phyloP scores from a whole-genome alignment of 169 alveolate species.

The Cardiosporidium cionae region DNA sequence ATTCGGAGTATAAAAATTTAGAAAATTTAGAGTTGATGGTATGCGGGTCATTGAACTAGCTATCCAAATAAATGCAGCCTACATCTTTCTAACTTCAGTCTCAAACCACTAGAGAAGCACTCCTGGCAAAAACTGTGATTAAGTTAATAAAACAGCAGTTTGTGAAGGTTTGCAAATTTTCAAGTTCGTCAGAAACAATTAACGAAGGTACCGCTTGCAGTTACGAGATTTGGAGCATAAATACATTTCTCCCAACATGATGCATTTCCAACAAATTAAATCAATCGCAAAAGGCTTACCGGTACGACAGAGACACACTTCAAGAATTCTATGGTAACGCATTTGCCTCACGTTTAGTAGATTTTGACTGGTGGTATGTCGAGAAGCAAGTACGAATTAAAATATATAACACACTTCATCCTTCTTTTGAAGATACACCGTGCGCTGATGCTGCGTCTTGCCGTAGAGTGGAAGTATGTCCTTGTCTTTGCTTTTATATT shows the following conservation, averaged over 20 bases:
- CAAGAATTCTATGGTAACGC: too few species aligned
- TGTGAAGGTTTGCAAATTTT: not conserved
- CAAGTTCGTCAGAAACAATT: not conserved
- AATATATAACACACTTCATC: too few species aligned
- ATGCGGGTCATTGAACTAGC: not conserved
- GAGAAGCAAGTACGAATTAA: not conserved
- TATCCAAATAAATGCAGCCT: not conserved
- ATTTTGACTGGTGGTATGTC: not conserved
- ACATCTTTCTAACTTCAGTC: not conserved
- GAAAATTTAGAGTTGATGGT: conserved; percentile 4
- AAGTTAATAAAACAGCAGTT: not conserved
- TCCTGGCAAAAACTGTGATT: not conserved
- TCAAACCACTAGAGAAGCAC: not conserved
- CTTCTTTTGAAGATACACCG: conserved; percentile 30
- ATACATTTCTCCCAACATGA: not conserved
- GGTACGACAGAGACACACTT: not conserved
- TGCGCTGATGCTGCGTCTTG: conserved; percentile 31
- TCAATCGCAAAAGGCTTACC: not conserved
- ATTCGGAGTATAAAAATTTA: not conserved
- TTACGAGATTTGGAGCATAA: not conserved
- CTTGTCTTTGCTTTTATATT: not conserved
- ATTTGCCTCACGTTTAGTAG: not conserved
- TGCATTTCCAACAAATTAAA: not conserved
- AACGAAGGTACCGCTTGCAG: not conserved
- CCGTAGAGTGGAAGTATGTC: conserved; percentile 21